Conservation (phyloP, 306 rosid species). For the Castanea mollissima region DNA sequence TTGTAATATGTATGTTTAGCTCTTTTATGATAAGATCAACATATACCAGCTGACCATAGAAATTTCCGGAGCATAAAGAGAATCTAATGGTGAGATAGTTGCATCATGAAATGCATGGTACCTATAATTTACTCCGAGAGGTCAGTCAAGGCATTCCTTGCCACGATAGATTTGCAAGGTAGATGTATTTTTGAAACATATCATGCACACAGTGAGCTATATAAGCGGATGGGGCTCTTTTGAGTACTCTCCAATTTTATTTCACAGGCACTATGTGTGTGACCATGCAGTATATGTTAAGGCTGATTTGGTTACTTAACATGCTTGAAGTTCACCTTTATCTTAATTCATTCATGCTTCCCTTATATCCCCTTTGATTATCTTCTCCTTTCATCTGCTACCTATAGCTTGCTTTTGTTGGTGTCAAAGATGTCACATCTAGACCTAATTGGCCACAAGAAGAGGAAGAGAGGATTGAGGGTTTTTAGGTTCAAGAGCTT, state of each 20-base stretch:
- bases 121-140: conserved; percentile 51
- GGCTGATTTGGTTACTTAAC: conserved; percentile 11
- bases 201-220: conserved; percentile 58
- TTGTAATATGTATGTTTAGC: conserved; percentile 1
- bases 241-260: conserved; percentile 47
- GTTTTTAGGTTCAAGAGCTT: conserved; percentile 77
- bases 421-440: conserved; percentile 47
- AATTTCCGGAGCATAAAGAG: conserved; percentile 43
- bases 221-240: conserved; percentile 33
- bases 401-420: background rate
- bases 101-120: conserved; percentile 45
- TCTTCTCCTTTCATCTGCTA: background rate
- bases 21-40: conserved; percentile 33
- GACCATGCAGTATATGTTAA: conserved; percentile 27
- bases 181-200: conserved; percentile 42
- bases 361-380: background rate
- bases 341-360: background rate
- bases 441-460: conserved; percentile 58
- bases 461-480: conserved; percentile 74
- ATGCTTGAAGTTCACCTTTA: conserved; percentile 25
- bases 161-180: conserved; percentile 39
- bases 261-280: conserved; percentile 54
- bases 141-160: conserved; percentile 39
- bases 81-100: conserved; percentile 18
- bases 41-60: conserved; percentile 45